phyloP scores from a whole-genome alignment of 2,329 filamentous ascomycete species.

The Colletotrichum graminicola region DNA sequence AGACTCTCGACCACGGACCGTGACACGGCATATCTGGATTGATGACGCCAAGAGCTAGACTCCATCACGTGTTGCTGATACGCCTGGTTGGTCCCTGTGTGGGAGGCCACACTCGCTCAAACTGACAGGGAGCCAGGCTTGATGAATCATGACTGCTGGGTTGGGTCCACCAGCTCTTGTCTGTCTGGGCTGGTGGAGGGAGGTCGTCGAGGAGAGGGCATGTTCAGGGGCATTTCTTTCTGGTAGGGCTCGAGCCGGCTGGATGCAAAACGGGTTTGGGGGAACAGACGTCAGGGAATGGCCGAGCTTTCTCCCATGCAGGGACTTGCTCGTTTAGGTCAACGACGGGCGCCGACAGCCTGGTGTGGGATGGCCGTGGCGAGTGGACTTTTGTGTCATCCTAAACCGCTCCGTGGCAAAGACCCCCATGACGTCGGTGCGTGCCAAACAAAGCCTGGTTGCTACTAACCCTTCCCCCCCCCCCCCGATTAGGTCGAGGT shows the following conservation, averaged over 20 bases:
- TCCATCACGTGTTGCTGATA: conserved; percentile 21
- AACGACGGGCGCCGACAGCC: conserved; percentile 18
- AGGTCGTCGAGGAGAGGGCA: not conserved
- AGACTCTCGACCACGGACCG: conserved; percentile 22
- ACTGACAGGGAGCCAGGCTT: conserved; percentile 34
- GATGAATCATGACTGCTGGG: conserved; percentile 34
- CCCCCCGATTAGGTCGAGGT: conserved; percentile 1
- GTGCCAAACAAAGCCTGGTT: conserved; percentile 11
- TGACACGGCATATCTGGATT: conserved; percentile 28
- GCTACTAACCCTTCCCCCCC: too few relatives aligned
- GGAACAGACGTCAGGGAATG: conserved; percentile 34
- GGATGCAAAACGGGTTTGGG: conserved; percentile 24
- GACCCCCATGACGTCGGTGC: conserved; percentile 33
- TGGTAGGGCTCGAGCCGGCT: conserved; percentile 7
- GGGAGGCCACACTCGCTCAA: conserved; percentile 23
- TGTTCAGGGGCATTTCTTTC: not conserved
- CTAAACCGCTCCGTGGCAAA: conserved; percentile 24
- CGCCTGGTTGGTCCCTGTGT: conserved; percentile 28
- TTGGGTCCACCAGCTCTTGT: not conserved
- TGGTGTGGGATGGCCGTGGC: conserved; percentile 20
- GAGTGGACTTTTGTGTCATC: conserved; percentile 39
- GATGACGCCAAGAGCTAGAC: conserved; percentile 32
- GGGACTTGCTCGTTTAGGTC: conserved; percentile 35
- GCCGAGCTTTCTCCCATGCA: conserved; percentile 36
- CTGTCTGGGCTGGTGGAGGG: not conserved